Evolutionary conservation across 2,329 filamentous ascomycete genomes (phyloP).

Genomic region (Calonectria hongkongensis): DNA sequence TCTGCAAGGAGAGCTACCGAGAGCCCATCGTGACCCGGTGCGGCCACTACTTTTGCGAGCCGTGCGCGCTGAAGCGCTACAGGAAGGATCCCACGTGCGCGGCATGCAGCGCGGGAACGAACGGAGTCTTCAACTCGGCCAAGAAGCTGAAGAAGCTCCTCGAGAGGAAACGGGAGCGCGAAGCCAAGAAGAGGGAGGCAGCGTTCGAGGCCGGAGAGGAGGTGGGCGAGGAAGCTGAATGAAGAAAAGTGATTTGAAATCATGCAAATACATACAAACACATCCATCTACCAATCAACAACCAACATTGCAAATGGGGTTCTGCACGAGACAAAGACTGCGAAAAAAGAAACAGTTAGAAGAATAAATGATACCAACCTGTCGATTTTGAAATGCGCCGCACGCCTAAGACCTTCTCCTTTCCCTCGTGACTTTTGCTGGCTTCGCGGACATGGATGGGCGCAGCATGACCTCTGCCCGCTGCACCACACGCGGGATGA

Average conservation of each 20-base stretch:
- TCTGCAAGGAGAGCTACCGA: constrained; percentile 87
- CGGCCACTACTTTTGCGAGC: constrained; percentile 96
- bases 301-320: background rate
- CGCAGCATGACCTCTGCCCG: background rate
- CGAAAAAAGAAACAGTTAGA: background rate
- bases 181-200: constrained; percentile 73
- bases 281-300: background rate
- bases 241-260: constrained; percentile 19
- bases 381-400: too few species aligned
- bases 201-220: constrained; percentile 71
- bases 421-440: background rate
- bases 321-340: background rate
- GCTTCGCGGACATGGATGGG: background rate
- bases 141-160: constrained; percentile 88
- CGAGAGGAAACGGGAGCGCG: constrained; percentile 80
- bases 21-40: constrained; percentile 91
- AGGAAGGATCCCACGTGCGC: constrained; percentile 91
- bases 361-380: constrained; percentile 24
- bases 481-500: constrained; percentile 23
- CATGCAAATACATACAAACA: background rate
- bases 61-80: constrained; percentile 90
- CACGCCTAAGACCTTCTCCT: too few species aligned
- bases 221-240: constrained; percentile 61
- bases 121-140: constrained; percentile 92
- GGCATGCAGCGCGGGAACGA: constrained; percentile 88